Conservation (phyloP, 495 filamentous ascomycete species). For the Penicillium nucicola region DNA sequence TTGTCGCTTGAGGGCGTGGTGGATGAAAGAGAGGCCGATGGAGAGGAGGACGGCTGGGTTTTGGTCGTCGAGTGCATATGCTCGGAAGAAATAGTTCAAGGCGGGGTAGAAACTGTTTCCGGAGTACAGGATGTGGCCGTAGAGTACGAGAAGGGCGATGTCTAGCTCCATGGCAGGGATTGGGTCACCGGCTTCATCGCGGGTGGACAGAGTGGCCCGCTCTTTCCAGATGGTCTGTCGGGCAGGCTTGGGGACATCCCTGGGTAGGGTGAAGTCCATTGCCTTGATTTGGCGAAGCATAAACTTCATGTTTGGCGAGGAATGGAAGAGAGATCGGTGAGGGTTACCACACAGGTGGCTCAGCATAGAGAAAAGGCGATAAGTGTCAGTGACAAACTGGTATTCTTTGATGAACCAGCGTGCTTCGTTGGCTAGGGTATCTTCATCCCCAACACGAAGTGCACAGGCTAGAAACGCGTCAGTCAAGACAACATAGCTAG, state of each 20-base stretch:
- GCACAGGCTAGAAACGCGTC: slow-evolving; percentile 61
- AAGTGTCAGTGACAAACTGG: slow-evolving; percentile 79
- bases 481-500: slow-evolving; percentile 2
- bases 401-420: slow-evolving; percentile 87
- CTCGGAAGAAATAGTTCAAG: slow-evolving; percentile 88
- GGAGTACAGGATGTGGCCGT: slow-evolving; percentile 80
- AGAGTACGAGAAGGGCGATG: slow-evolving; percentile 75
- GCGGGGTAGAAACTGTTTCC: slow-evolving; percentile 77
- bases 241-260: slow-evolving; percentile 18
- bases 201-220: slow-evolving; percentile 48
- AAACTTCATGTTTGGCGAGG: slow-evolving; percentile 73
- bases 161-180: slow-evolving; percentile 57
- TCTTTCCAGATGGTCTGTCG: slow-evolving; percentile 40
- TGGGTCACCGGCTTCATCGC: slow-evolving; percentile 43
- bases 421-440: slow-evolving; percentile 58
- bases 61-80: slow-evolving; percentile 70
- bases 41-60: slow-evolving; percentile 76
- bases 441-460: slow-evolving; percentile 73
- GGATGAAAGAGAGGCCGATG: slow-evolving; percentile 68
- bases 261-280: slow-evolving; percentile 65
- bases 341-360: slow-evolving; percentile 58
- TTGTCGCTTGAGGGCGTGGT: slow-evolving; percentile 83
- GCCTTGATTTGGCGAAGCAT: slow-evolving; percentile 86
- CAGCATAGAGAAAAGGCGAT: slow-evolving; percentile 72
- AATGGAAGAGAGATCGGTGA: slow-evolving; percentile 49